phyloP scores from a whole-genome alignment of 495 filamentous ascomycete species.

The Penicillium pancosmium region DNA sequence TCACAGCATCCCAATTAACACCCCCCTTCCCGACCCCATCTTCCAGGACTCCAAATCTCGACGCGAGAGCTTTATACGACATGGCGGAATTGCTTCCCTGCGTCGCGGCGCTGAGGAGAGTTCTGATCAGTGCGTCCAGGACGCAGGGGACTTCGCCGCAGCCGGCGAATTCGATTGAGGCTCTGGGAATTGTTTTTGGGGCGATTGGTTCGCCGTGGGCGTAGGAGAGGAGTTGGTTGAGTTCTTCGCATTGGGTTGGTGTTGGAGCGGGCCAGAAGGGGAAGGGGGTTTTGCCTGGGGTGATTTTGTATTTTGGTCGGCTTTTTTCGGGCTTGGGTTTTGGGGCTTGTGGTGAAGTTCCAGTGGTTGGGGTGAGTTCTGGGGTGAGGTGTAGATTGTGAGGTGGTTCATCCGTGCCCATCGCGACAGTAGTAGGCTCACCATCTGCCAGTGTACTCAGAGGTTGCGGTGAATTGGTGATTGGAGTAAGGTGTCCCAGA shows the following conservation, averaged over 20 bases:
- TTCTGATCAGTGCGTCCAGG: slow-evolving; percentile 85
- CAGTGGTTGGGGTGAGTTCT: no score
- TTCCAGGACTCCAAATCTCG: slow-evolving; percentile 66
- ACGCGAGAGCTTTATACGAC: slow-evolving; percentile 72
- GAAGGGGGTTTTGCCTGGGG: slow-evolving; percentile 61
- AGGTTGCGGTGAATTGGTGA: no score
- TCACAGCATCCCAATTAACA: slow-evolving; percentile 85
- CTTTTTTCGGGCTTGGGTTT: background rate
- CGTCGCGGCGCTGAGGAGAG: slow-evolving; percentile 76
- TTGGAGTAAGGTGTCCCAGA: no score
- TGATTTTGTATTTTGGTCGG: slow-evolving; percentile 37
- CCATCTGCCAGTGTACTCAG: no score
- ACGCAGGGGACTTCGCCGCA: slow-evolving; percentile 95
- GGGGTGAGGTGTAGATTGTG: no score
- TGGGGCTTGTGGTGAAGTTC: background rate
- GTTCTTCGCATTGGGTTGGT: slow-evolving; percentile 69
- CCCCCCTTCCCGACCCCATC: slow-evolving; percentile 72
- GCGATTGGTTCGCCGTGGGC: slow-evolving; percentile 66
- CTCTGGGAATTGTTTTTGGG: slow-evolving; percentile 70
- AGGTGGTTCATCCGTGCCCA: no score
- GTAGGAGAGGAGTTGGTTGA: slow-evolving; percentile 67
- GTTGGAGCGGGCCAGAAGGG: slow-evolving; percentile 71
- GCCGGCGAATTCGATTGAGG: slow-evolving; percentile 79
- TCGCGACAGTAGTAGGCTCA: no score
- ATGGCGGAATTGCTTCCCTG: slow-evolving; percentile 64